Base-by-base conservation (phyloP, 306 rosid species). In the Phaseolus lunatus region DNA sequence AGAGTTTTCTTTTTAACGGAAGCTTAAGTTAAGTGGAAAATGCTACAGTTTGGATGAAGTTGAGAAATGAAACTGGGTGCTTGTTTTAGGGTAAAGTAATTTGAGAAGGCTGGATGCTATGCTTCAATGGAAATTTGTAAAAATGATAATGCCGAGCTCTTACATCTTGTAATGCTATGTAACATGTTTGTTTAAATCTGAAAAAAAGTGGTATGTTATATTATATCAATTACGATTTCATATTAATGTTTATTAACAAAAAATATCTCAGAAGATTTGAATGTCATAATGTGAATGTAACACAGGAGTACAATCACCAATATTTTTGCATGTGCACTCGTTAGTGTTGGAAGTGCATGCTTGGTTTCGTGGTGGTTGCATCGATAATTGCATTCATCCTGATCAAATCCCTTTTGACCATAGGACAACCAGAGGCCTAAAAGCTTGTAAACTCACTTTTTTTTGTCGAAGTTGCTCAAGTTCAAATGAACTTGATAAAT, bases 31-130 rank as follows among this genome's bases (percentile, higher is more conserved):
- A 48, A 53, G 67, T 44, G 18, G 67, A 77, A 80, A 54, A 47
- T 24, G 9, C 23, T 57, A 18, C 62, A 72, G 74, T 14, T 67
- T 10, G 54, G 27, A 47, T 11, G 70, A 59, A 59, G 72, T 67
- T 67, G 74, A 65, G 67, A 75, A 48, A 69, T 67, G 37, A 54
- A 24, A 59, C 27, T 14, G 48, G 41, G 73, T 75, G 37, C 77
- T 29, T 9, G 35, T 39, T 31, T 77, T 59, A 22, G 3, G 29
- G 3, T 70, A 65, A 63, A 61, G 15, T 53, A 74, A 33, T 80
- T 45, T 47, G 72, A 67, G 27, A 22, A 77, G 16, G 67, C 19
- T 49, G 72, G 66, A 70, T 66, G 80, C 80, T 72, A 70, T 66
- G 80, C 80, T 72, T 57, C 50, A 61, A 57, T 27, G 49, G 41